phyloP scores from a whole-genome alignment of 2,329 filamentous ascomycete species.

The Cladosporium cucumerinum region DNA sequence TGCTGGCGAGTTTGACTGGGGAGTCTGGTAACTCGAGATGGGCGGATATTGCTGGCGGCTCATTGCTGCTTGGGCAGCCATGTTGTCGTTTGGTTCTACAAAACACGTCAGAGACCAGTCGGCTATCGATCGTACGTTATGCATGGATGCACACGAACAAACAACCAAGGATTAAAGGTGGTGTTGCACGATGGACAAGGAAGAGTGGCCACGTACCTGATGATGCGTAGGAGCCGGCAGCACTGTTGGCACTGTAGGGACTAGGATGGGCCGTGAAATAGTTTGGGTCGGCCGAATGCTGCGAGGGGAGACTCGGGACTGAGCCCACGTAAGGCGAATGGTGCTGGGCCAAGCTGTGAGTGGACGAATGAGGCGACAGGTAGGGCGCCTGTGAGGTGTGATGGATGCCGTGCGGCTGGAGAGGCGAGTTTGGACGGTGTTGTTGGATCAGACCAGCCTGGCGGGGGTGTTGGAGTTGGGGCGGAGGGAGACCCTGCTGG shows the following conservation, averaged over 20 bases:
- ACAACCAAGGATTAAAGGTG: neutral
- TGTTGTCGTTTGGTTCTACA: constrained; percentile 68
- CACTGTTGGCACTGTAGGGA: constrained; percentile 78
- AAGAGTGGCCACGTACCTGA: constrained; percentile 61
- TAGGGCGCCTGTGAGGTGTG: constrained; percentile 14
- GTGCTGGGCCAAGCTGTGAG: constrained; percentile 52
- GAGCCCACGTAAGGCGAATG: constrained; percentile 64
- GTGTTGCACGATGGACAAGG: constrained; percentile 9
- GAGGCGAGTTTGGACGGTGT: constrained; percentile 64
- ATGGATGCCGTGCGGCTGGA: constrained; percentile 28
- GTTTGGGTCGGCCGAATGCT: constrained; percentile 64
- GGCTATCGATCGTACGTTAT: constrained; percentile 17
- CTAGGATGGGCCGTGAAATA: constrained; percentile 76
- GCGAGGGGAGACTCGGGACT: constrained; percentile 59
- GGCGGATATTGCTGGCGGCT: constrained; percentile 71
- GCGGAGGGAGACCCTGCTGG: constrained; percentile 66
- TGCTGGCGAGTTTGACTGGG: constrained; percentile 90
- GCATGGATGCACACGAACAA: neutral
- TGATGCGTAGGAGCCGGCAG: constrained; percentile 79
- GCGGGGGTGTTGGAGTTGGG: constrained; percentile 65
- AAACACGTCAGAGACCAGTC: constrained; percentile 10
- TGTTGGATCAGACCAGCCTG: constrained; percentile 69
- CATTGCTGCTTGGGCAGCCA: constrained; percentile 63
- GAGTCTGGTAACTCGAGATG: constrained; percentile 77
- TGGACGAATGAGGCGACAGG: constrained; percentile 53